A percentile compares a stretch with the other conserved stretches of the same genome.
Conservation (phyloP, 106 monocot genomes). For the Agapanthus africanus region DNA sequence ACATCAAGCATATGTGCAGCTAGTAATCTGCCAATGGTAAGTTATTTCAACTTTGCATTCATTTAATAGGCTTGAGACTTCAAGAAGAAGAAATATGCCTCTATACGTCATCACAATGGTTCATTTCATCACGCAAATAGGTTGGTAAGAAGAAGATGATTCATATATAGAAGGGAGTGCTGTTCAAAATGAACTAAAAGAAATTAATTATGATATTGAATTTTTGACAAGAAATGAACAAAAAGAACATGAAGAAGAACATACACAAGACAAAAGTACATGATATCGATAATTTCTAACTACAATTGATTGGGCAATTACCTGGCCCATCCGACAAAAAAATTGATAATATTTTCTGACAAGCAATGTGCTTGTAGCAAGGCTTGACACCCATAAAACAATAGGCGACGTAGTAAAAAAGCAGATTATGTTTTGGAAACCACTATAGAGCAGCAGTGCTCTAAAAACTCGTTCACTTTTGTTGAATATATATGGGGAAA, state of each 20-base stretch:
- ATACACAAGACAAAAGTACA: neutral
- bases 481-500: slow-evolving; percentile 62
- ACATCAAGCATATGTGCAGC: no score
- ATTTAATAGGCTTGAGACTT: no score
- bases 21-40: no score
- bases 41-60: no score
- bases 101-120: no score
- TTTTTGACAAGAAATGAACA: neutral
- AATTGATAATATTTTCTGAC: neutral
- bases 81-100: no score
- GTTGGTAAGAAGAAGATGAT: no score
- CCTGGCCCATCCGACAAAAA: neutral
- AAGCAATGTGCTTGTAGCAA: neutral
- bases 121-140: no score
- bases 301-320: neutral
- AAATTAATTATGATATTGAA: neutral
- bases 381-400: neutral
- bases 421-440: neutral
- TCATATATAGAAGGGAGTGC: no score
- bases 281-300: neutral
- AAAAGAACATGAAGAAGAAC: neutral
- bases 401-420: neutral
- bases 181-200: neutral
- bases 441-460: slow-evolving; percentile 23
- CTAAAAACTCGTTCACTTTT: slow-evolving; percentile 61